Base-by-base conservation (phyloP, 768 basidiomycete genomes). In the Pulveroboletus sp. region DNA sequence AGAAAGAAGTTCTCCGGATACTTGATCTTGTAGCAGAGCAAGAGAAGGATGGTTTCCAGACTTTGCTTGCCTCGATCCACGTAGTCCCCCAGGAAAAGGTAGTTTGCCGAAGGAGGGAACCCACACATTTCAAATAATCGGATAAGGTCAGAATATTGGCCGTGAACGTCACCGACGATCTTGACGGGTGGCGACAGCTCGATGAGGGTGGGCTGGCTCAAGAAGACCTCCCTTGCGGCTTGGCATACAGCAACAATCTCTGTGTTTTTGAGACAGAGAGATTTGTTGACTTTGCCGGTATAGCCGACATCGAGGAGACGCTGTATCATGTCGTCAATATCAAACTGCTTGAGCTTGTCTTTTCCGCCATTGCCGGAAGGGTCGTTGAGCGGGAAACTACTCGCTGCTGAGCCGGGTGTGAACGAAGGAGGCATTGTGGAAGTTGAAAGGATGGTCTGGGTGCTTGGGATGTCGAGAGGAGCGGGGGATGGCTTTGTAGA, bases 1-100 rank as follows among this genome's bases (percentile, higher is more conserved):
- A 99, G 78, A 76, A 98, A 98, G 75, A 99, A 98, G 74, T 98
- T 98, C 74, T 99, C 97, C 8, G 97, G 97, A 70, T 94, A 99
- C 71, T 98, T 98, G 76, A 99, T 91, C 78, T 99, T 99, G 83
- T 97, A 98, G 70, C 97, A 98, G 35, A 98, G 76, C 34, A 99
- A 77, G 41, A 99, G 81, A 21, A 98, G 82, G 64, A 99, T 98
- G 14, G 97, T 98, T 70, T 99, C 97, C 51, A 99, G 81, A 62
- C 90, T 94, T 72, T 98, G 95, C 72, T 98, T 98, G 25, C 97
- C 97, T 55, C 97, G 79, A 72, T 99, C 97, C 63, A 99, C 97
- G 63, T 99, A 99, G 72, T 99, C 97, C 37, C 97, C 97, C 37
- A 99, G 80, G 77, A 98, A 99, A 52, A 99, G 89, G 70, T 98